Percentiles rank a stretch among this genome's conserved stretches.
Conservation (phyloP, 2,329 filamentous ascomycete genomes). For the Neobulgaria alba region DNA sequence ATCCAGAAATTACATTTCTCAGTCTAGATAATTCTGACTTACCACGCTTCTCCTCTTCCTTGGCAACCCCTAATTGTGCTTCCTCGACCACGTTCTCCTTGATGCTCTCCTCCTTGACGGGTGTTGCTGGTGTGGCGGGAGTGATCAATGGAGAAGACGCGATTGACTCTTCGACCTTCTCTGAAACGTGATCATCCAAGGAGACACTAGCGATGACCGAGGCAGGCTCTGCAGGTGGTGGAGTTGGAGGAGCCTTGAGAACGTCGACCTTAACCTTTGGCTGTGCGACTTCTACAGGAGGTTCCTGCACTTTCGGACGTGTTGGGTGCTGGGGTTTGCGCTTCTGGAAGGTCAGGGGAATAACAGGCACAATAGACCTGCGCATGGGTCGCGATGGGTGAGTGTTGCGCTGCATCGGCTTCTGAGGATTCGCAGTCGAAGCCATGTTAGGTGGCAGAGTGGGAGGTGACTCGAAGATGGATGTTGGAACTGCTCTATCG, state of each 20-base stretch:
- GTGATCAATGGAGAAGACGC: constrained; percentile 1
- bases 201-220: constrained; percentile 13
- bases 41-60: constrained; percentile 15
- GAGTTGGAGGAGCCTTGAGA: constrained; percentile 9
- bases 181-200: constrained; percentile 7
- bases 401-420: constrained; percentile 25
- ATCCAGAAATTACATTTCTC: neutral
- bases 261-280: neutral
- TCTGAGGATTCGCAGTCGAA: constrained; percentile 18
- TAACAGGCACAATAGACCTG: constrained; percentile 25
- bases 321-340: constrained; percentile 11
- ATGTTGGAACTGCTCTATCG: too few relatives aligned
- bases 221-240: constrained; percentile 8
- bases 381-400: constrained; percentile 18
- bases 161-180: constrained; percentile 5
- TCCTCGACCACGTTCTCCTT: constrained; percentile 7
- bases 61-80: constrained; percentile 10
- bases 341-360: constrained; percentile 28
- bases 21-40: constrained; percentile 8
- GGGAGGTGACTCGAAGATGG: constrained; percentile 4
- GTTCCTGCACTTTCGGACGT: neutral
- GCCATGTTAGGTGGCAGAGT: constrained; percentile 24
- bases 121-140: constrained; percentile 3
- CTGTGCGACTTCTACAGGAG: neutral
- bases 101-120: constrained; percentile 3